phyloP scores from a whole-genome alignment of 129 eudicot genomes.

The Tanacetum coccineum region DNA sequence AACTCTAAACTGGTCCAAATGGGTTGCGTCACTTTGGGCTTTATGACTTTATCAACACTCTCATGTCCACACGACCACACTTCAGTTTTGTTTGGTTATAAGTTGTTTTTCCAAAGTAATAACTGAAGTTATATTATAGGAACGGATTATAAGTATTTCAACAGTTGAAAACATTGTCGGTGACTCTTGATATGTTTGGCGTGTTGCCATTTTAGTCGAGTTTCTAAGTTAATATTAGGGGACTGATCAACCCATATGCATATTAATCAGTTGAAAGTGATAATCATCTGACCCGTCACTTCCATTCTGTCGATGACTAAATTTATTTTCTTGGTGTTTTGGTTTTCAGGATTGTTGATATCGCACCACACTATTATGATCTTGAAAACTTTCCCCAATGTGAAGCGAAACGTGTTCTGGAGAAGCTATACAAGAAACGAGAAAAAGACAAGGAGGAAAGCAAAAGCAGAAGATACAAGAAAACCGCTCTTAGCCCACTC shows the following conservation, averaged over 20 bases:
- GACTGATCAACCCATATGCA: too few relatives aligned
- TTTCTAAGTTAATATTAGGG: too few relatives aligned
- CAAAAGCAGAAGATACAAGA: conserved; percentile 34
- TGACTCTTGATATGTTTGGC: neutral
- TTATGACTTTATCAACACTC: too few relatives aligned
- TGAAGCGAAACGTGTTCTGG: conserved; percentile 86
- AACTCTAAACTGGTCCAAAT: too few relatives aligned
- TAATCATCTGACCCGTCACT: too few relatives aligned
- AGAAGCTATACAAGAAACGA: conserved; percentile 77
- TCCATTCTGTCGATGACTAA: too few relatives aligned
- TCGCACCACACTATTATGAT: conserved; percentile 89
- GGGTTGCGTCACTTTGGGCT: neutral
- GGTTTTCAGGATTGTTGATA: conserved; percentile 68
- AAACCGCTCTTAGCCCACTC: neutral
- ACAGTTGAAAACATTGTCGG: neutral
- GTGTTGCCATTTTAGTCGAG: too few relatives aligned
- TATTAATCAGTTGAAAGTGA: too few relatives aligned
- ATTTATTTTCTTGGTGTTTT: neutral
- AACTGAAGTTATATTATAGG: too few relatives aligned
- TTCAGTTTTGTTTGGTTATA: too few relatives aligned
- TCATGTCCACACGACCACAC: too few relatives aligned
- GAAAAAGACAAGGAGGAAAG: conserved; percentile 71
- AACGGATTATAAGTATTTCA: neutral
- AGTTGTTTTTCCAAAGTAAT: too few relatives aligned
- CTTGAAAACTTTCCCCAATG: conserved; percentile 84